Percentiles rank a stretch among this genome's conserved stretches.
phyloP scores from a whole-genome alignment of 768 basidiomycete genomes.

The Cystoderma amianthinum region DNA sequence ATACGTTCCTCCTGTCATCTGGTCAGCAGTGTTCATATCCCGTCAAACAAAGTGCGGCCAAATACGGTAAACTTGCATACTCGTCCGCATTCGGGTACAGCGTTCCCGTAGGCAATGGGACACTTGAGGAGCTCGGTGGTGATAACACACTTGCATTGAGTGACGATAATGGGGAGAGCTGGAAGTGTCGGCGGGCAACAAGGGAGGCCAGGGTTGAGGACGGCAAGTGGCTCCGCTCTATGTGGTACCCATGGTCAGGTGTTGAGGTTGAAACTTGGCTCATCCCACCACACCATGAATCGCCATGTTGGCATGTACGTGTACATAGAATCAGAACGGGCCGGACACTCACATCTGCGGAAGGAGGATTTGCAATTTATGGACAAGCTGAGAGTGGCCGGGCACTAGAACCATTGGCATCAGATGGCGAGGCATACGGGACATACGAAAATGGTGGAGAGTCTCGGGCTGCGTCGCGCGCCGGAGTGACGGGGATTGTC shows the following conservation, averaged over 20 bases:
- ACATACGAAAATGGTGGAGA: slow-evolving; percentile 39
- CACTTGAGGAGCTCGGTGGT: slow-evolving; percentile 64
- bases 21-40: slow-evolving; percentile 78
- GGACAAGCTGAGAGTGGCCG: slow-evolving; percentile 58
- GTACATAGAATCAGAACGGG: slow-evolving; percentile 55
- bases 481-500: slow-evolving; percentile 57
- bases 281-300: slow-evolving; percentile 48
- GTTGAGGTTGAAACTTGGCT: slow-evolving; percentile 74
- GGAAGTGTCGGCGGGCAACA: slow-evolving; percentile 62
- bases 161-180: slow-evolving; percentile 65
- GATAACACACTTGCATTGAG: slow-evolving; percentile 68
- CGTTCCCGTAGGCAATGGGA: slow-evolving; percentile 60
- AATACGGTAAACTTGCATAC: slow-evolving; percentile 76
- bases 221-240: slow-evolving; percentile 50
- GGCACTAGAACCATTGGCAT: slow-evolving; percentile 49
- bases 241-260: slow-evolving; percentile 73
- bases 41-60: slow-evolving; percentile 71
- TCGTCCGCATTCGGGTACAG: slow-evolving; percentile 75
- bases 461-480: slow-evolving; percentile 48
- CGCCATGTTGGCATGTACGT: slow-evolving; percentile 64
- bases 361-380: slow-evolving; percentile 68
- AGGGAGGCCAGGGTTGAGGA: slow-evolving; percentile 51
- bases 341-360: slow-evolving; percentile 48
- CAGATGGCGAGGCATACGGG: slow-evolving; percentile 33
- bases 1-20: slow-evolving; percentile 67